phyloP scores from a whole-genome alignment of 2,329 filamentous ascomycete genomes.

The Pseudocercospora fuligena region DNA sequence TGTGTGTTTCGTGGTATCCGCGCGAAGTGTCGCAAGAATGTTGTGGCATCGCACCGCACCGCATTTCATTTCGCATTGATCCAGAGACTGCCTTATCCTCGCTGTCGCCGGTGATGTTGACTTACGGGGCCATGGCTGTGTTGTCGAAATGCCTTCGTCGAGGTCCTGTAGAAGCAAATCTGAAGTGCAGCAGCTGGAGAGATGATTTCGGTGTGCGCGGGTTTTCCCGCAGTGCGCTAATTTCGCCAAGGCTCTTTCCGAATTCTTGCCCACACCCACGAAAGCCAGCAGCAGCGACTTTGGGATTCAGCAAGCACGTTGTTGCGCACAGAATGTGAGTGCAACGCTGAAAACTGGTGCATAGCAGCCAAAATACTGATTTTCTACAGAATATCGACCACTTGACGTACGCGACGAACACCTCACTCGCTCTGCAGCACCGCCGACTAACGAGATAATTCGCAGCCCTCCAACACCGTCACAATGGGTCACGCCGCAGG shows the following conservation, averaged over 20 bases:
- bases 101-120: constrained; percentile 15
- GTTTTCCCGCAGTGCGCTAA: background rate
- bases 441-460: constrained; percentile 25
- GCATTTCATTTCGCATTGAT: background rate
- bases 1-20: background rate
- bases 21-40: background rate
- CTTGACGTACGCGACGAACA: constrained; percentile 20
- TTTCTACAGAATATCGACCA: constrained; percentile 14
- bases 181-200: background rate
- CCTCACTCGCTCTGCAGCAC: background rate
- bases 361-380: constrained; percentile 15
- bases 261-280: constrained; percentile 1
- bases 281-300: background rate
- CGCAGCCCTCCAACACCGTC: constrained; percentile 39
- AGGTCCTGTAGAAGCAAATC: background rate
- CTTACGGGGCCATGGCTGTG: constrained; percentile 35
- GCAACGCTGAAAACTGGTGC: background rate
- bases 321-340: constrained; percentile 20
- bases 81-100: constrained; percentile 18
- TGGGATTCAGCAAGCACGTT: constrained; percentile 11
- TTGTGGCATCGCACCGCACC: constrained; percentile 10
- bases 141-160: constrained; percentile 20
- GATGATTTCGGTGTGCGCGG: background rate
- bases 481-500: constrained; percentile 61
- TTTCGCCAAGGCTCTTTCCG: background rate